Conservation (phyloP, 345 rosid species). For the Eucalyptus erythrocorys region DNA sequence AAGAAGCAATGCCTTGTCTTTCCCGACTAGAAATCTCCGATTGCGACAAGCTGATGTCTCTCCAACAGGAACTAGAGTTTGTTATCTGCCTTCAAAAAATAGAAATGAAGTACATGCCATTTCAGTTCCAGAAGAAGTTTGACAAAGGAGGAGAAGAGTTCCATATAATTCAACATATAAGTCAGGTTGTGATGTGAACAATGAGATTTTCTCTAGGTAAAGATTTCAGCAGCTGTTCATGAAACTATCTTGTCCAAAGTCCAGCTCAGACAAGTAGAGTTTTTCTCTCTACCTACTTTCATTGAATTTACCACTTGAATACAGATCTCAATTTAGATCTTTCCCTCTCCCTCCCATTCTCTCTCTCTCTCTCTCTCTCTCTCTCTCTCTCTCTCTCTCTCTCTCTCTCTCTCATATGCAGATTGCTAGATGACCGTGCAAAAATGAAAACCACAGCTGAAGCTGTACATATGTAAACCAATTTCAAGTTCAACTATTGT, state of each 20-base stretch:
- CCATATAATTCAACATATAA: background rate
- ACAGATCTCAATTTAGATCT: background rate
- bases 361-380: background rate
- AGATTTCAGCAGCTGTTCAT: background rate
- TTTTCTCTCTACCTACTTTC: background rate
- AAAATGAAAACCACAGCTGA: background rate
- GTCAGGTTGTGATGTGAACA: background rate
- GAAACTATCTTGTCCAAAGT: background rate
- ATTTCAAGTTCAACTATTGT: background rate
- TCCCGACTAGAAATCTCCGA: background rate
- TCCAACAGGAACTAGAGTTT: background rate
- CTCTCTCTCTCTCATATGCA: background rate
- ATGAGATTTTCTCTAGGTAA: background rate
- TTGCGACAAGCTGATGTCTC: background rate
- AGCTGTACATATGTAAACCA: background rate
- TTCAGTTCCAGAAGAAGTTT: background rate
- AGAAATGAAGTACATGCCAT: background rate
- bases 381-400: background rate
- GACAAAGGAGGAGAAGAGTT: background rate
- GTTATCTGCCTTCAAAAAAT: background rate
- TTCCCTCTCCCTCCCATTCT: background rate
- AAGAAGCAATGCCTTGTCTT: background rate
- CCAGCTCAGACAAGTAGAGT: background rate
- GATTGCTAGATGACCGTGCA: background rate
- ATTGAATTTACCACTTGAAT: background rate